Evolutionary conservation across 805 yeast species (phyloP), one percentile per base, ranked within the genome.

Genomic region (Metschnikowia henanensis): DNA sequence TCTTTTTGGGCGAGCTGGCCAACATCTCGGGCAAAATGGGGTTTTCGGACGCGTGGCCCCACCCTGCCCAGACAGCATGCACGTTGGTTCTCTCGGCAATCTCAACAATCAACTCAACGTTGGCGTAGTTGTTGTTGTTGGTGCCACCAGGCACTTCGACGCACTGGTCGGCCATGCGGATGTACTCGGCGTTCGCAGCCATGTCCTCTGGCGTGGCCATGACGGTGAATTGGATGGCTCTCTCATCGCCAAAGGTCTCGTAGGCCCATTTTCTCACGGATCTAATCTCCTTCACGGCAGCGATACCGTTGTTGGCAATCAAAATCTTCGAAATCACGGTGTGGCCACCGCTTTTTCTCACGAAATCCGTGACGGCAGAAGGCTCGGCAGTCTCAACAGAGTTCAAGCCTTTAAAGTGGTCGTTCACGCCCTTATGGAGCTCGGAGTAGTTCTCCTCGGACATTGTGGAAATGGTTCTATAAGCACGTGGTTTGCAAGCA

Each of bases 31-130:
- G 99, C 53, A 94, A 79, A 36, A 73, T 66, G 21, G 99, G 99
- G 71, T 95, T 92, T 73, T 94, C 99, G n/a, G 97, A 88, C 22
- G 99, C 99, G 65, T 95, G 99, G 59, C 99, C 99, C 99, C 99
- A 94, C 59, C 99, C 99, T 28, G 99, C 99, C 99, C 99, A 94
- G 46, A 94, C 99, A 20, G 99, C 99, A 65, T 94, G 96, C 44
- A 87, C 97, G 53, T 88, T 81, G 34, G 95, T 85, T 73, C 97
- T 85, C 72, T 94, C 99, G 29, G 99, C 99, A 37, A 94, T 75
- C 59, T 94, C 99, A 37, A 94, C 97, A 65, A 94, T 94, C 50
- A 94, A 76, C 55, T 94, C 99, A 50, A 94, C 99, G 62, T 94
- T 94, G 57, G 99, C 99, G 64, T 91, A 91, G 70, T 94, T 94